phyloP scores from a whole-genome alignment of 352 stramenopile species.

The Pythium dissimile region DNA sequence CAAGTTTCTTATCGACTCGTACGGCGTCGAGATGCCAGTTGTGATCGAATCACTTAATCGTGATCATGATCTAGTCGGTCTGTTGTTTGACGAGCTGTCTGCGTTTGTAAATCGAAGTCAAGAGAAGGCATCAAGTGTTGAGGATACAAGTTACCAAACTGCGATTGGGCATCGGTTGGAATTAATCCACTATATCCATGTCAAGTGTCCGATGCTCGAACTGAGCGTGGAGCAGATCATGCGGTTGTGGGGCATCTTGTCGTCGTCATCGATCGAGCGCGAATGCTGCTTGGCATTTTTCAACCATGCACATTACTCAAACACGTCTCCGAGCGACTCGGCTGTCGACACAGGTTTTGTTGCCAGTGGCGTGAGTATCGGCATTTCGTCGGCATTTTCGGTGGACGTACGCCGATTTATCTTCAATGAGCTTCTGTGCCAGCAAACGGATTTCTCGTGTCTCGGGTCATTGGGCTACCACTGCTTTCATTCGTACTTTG shows the following conservation, averaged over 20 bases:
- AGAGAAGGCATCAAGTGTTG: slow-evolving; percentile 33
- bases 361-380: slow-evolving; percentile 17
- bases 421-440: slow-evolving; percentile 80
- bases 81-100: slow-evolving; percentile 84
- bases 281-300: slow-evolving; percentile 86
- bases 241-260: slow-evolving; percentile 72
- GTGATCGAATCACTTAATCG: slow-evolving; percentile 74
- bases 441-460: slow-evolving; percentile 70
- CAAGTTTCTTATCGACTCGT: slow-evolving; percentile 86
- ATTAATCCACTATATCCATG: slow-evolving; percentile 84
- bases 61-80: slow-evolving; percentile 62
- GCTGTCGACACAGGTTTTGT: slow-evolving; percentile 9
- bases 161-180: slow-evolving; percentile 82
- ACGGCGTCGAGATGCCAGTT: slow-evolving; percentile 57
- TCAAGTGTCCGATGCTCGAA: slow-evolving; percentile 73
- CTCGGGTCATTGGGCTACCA: slow-evolving; percentile 78
- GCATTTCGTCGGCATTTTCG: slow-evolving; percentile 74
- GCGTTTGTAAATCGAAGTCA: slow-evolving; percentile 64
- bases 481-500: slow-evolving; percentile 87
- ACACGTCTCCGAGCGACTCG: background rate
- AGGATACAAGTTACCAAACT: slow-evolving; percentile 43
- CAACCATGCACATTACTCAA: slow-evolving; percentile 57
- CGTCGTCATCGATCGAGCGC: slow-evolving; percentile 60
- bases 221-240: slow-evolving; percentile 75
- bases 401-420: slow-evolving; percentile 76